Conservation (phyloP, 495 filamentous ascomycete species). For the Monascus purpureus region DNA sequence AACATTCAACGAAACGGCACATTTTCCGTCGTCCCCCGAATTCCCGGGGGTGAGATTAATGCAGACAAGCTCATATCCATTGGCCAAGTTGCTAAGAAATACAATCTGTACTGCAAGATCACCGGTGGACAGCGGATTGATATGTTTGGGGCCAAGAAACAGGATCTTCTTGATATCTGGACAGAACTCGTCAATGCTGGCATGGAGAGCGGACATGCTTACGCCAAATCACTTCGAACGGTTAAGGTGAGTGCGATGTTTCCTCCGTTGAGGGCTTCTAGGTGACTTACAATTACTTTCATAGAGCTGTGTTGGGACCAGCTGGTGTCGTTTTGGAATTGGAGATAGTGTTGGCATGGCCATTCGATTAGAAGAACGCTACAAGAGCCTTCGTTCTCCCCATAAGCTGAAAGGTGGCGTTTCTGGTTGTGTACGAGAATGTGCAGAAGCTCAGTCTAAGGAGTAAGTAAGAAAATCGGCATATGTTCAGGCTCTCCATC, state of each 20-base stretch:
- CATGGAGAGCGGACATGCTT: constrained; percentile 93
- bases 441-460: constrained; percentile 91
- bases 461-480: no score
- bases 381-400: constrained; percentile 81
- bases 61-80: constrained; percentile 82
- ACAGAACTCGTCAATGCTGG: constrained; percentile 68
- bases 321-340: constrained; percentile 89
- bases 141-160: constrained; percentile 88
- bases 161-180: constrained; percentile 88
- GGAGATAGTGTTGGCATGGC: constrained; percentile 97
- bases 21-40: constrained; percentile 77
- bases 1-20: constrained; percentile 95
- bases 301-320: constrained; percentile 82
- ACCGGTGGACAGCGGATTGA: constrained; percentile 93
- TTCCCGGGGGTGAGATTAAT: constrained; percentile 82
- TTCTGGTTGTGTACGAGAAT: constrained; percentile 84
- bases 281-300: not conserved
- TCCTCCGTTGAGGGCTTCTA: not conserved
- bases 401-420: constrained; percentile 95
- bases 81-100: constrained; percentile 79
- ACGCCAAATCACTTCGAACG: constrained; percentile 82
- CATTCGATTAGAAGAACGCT: constrained; percentile 79
- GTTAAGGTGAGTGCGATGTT: constrained; percentile 45
- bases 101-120: constrained; percentile 84
- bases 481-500: no score